Conservation (phyloP, 1,284 basidiomycete species). For the Trichosporon asahii region DNA sequence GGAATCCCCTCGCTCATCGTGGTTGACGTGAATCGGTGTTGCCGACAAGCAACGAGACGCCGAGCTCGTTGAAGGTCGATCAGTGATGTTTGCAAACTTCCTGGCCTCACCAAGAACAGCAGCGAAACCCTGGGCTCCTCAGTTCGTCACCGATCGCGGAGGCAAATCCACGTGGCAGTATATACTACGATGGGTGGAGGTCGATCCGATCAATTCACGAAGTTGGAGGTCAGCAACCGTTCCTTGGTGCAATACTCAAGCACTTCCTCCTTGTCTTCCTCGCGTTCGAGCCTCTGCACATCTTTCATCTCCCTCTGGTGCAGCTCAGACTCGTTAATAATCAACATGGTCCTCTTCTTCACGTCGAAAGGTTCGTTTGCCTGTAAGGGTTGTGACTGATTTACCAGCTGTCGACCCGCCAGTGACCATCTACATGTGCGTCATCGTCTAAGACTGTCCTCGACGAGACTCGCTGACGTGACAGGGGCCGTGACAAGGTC, state of each 20-base stretch:
- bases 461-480: slow-evolving; percentile 6
- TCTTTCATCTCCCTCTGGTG: neutral
- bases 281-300: neutral
- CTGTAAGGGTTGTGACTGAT: neutral
- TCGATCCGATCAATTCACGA: neutral
- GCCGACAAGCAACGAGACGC: neutral
- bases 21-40: neutral
- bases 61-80: neutral
- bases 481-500: slow-evolving; percentile 84
- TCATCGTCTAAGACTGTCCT: neutral
- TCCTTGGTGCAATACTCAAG: neutral
- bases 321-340: too few relatives aligned
- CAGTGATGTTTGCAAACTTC: slow-evolving; percentile 2
- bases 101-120: neutral
- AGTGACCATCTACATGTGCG: slow-evolving; percentile 71
- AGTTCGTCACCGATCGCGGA: neutral
- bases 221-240: neutral
- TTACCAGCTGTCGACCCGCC: slow-evolving; percentile 59
- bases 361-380: slow-evolving; percentile 54
- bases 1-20: slow-evolving; percentile 35
- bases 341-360: slow-evolving; percentile 40
- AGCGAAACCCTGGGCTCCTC: neutral
- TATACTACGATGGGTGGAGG: slow-evolving; percentile 9
- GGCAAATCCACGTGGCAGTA: neutral
- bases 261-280: neutral